These are phyloP conservation scores for Musa troglodytarum DNA, from an alignment of 176 grass and related monocot species.

Conservation along the genomic window DNA sequence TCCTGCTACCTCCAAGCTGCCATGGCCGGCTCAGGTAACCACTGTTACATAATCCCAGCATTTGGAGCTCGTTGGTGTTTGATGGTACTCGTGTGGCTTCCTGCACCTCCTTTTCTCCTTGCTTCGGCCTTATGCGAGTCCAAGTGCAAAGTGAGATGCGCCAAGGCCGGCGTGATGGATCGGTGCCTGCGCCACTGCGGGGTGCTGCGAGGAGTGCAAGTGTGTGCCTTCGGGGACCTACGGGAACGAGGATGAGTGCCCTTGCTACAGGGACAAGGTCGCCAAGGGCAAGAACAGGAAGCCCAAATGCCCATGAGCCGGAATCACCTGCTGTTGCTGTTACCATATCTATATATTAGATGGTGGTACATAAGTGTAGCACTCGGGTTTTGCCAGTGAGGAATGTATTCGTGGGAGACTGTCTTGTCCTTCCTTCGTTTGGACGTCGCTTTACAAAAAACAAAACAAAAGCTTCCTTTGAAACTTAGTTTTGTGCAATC, in stretches of 20 bases:
- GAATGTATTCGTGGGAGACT: no score
- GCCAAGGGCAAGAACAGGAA: slow-evolving; percentile 31
- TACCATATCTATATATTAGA: no score
- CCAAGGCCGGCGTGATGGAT: slow-evolving; percentile 32
- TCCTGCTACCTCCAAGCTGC: slow-evolving; percentile 33
- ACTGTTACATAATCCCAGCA: neutral
- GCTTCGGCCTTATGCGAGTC: slow-evolving; percentile 31
- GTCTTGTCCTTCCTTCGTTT: no score
- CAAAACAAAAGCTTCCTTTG: no score
- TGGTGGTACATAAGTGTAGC: no score
- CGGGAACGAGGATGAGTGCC: slow-evolving; percentile 80
- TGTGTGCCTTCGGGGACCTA: slow-evolving; percentile 67
- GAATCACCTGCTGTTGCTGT: no score
- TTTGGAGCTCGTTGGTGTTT: neutral
- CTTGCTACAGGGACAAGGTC: slow-evolving; percentile 72
- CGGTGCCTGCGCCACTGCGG: slow-evolving; percentile 47
- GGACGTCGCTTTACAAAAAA: no score
- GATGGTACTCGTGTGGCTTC: neutral
- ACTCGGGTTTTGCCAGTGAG: no score
- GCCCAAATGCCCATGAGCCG: slow-evolving; percentile 56
- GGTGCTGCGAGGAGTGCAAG: slow-evolving; percentile 52
- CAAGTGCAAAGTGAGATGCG: slow-evolving; percentile 60
- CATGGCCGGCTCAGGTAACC: slow-evolving; percentile 27
- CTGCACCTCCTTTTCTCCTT: no score
- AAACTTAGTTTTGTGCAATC: no score